Evolutionary conservation across 768 basidiomycete species (phyloP).

Genomic region (Termitomyces sp.): DNA sequence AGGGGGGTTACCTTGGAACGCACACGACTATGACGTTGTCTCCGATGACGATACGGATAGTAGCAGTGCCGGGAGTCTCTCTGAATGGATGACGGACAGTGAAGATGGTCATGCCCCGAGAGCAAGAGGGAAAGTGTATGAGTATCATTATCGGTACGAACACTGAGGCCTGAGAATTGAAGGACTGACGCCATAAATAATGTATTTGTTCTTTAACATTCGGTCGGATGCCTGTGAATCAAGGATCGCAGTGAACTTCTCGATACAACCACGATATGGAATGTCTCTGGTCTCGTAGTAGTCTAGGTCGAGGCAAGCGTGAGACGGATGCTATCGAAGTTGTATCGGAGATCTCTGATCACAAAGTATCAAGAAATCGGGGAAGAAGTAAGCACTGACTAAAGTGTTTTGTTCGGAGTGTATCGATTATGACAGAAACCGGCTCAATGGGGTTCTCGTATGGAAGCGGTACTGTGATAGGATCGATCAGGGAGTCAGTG

Average conservation of each 20-base stretch:
- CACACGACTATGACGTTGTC: background rate
- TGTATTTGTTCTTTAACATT: background rate
- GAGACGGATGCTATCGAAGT: too few relatives aligned
- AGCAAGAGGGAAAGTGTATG: background rate
- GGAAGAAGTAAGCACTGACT: too few relatives aligned
- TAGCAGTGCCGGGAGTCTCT: conserved; percentile 2
- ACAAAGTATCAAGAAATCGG: too few relatives aligned
- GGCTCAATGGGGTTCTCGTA: too few relatives aligned
- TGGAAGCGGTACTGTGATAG: too few relatives aligned
- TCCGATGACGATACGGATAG: conserved; percentile 2
- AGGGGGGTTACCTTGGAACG: background rate
- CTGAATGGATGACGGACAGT: conserved; percentile 1
- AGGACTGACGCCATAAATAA: too few relatives aligned
- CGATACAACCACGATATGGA: background rate
- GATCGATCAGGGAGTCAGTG: too few relatives aligned
- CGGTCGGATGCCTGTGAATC: background rate
- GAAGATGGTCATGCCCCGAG: conserved; percentile 2
- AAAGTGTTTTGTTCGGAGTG: too few relatives aligned
- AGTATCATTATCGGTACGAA: background rate
- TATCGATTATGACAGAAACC: too few relatives aligned
- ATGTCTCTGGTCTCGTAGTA: background rate
- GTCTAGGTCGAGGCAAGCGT: too few relatives aligned
- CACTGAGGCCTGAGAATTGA: background rate
- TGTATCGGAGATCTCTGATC: too few relatives aligned
- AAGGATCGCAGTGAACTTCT: background rate